These are phyloP conservation scores for Fusarium sp. DNA, from an alignment of 2,329 filamentous ascomycete genomes.

Conservation along the genomic window DNA sequence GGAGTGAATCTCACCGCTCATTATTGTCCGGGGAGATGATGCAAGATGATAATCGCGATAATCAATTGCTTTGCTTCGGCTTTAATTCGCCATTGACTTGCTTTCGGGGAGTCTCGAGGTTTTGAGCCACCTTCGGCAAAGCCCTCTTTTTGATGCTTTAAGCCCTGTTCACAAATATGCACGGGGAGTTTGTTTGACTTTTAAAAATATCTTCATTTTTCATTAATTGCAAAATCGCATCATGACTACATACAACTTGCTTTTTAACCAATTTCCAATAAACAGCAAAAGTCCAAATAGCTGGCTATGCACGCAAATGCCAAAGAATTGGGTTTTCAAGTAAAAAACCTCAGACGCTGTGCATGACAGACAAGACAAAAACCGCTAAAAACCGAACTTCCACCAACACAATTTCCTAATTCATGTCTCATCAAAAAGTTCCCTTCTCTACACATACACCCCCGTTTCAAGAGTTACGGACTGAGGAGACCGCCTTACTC, in stretches of 20 bases:
- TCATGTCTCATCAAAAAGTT: conserved; percentile 8
- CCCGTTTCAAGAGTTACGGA: conserved; percentile 36
- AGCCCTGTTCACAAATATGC: neutral
- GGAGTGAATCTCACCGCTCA: neutral
- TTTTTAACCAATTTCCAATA: conserved; percentile 10
- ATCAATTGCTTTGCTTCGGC: neutral
- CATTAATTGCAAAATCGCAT: conserved; percentile 7
- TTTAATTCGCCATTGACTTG: neutral
- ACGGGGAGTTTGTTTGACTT: neutral
- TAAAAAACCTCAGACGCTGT: conserved; percentile 17
- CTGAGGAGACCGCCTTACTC: conserved; percentile 52
- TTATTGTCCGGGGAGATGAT: neutral
- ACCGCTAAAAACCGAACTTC: conserved; percentile 22
- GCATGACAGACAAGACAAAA: conserved; percentile 19
- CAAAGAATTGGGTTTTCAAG: conserved; percentile 9
- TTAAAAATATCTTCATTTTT: conserved; percentile 7
- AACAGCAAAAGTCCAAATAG: conserved; percentile 17
- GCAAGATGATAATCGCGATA: conserved; percentile 12
- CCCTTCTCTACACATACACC: neutral
- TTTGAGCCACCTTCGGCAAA: neutral
- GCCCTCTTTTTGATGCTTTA: neutral
- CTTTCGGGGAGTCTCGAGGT: neutral
- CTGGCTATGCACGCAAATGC: conserved; percentile 34
- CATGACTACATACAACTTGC: neutral
- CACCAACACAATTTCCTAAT: conserved; percentile 1